Evolutionary conservation across 2,329 filamentous ascomycete species (phyloP), one percentile per base, ranked within the genome.

Genomic region (Pseudogymnoascus sp.): DNA sequence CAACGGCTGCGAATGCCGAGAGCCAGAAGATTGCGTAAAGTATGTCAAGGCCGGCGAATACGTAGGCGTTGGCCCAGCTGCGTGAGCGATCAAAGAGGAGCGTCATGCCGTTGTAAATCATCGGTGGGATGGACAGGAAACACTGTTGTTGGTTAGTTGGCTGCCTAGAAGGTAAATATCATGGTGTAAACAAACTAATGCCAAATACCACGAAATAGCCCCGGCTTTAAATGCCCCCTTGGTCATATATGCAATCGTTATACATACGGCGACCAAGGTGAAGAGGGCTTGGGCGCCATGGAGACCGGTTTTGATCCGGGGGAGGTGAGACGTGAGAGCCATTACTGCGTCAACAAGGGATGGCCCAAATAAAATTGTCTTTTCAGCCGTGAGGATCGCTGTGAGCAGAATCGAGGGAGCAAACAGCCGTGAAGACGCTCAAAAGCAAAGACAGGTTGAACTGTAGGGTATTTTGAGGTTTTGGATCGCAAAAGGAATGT

Each of bases 1-100:
- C 85, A 69, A 88, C 83, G 15, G 83, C 80, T 31, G 86, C 81
- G 70, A 88, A 88, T 15, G 82, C 86, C 2, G 85, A 86, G 45
- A 89, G 76, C 85, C 86, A 88, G 65, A 88, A 74, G 66, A 88
- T 72, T 69, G 77, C 75, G 70, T 80, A 86, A 62, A 84, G 39
- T n/a, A 72, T 73, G 69, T 88, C 86, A 33, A 87, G 76, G 7
- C 73, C 75, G 25, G 84, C 74, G 78, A 88, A 84, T 64, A 78
- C 85, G 66, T 84, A 81, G 2, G 85, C 83, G 63, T 87, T 77
- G 59, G 85, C 86, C 60, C 85, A 77, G 65, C 78, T 82, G 61
- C 82, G 79, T 4, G 86, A 86, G 65, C 85, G 80, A 58, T 80
- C 78, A 71, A 83, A 88, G 60, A 85, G 79, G 42, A 85, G 85